Conservation (phyloP, 306 rosid genomes). For the Chamaecrista fasciculata region DNA sequence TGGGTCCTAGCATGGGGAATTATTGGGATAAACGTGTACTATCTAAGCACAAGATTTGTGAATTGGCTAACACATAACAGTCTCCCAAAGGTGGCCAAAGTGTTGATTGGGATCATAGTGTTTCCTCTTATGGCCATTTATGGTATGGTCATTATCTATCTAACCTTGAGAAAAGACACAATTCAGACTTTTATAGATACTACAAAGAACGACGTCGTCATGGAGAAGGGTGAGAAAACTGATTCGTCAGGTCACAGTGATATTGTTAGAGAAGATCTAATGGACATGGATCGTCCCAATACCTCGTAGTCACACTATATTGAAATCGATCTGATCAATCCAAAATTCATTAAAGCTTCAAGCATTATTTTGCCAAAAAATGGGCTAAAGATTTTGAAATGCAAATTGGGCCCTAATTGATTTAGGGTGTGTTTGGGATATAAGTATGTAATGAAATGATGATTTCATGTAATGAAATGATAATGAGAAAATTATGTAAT, state of each 20-base stretch:
- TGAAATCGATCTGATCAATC: too few species aligned
- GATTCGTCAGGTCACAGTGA: conserved; percentile 29
- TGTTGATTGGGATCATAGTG: conserved; percentile 65
- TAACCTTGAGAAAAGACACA: conserved; percentile 62
- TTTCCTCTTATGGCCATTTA: conserved; percentile 77
- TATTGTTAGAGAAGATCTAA: conserved; percentile 62
- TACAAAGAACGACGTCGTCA: conserved; percentile 40
- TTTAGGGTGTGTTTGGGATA: too few species aligned
- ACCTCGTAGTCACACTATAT: too few species aligned
- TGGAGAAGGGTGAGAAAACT: conserved; percentile 52
- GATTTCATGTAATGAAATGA: too few species aligned
- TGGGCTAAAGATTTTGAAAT: too few species aligned
- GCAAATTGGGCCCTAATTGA: too few species aligned
- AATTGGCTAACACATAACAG: conserved; percentile 65
- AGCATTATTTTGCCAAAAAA: too few species aligned
- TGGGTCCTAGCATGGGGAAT: conserved; percentile 70
- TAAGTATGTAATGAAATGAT: too few species aligned
- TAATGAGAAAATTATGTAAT: too few species aligned
- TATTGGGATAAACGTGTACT: conserved; percentile 74
- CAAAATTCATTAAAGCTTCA: too few species aligned
- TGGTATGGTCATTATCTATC: conserved; percentile 48
- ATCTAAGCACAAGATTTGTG: conserved; percentile 69
- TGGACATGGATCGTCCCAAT: too few species aligned
- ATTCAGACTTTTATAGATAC: conserved; percentile 52
- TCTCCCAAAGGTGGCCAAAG: conserved; percentile 63